These are phyloP conservation scores for Termitomyces sp. DNA, from an alignment of 768 basidiomycete genomes.

Conservation along the genomic window DNA sequence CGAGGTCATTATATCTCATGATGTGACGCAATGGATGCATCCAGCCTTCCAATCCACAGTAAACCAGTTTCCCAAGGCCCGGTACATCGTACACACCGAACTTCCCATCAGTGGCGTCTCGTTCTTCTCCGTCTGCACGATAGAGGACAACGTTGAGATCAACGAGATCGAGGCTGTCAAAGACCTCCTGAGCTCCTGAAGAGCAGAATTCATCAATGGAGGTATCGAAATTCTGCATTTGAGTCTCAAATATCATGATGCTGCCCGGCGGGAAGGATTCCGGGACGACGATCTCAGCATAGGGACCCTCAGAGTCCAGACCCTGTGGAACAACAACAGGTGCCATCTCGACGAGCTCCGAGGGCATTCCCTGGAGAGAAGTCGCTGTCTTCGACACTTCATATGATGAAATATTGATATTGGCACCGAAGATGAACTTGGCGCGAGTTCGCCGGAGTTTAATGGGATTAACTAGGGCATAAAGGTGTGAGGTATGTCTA, in stretches of 20 bases:
- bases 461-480: conserved; percentile 71
- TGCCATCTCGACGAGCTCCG: conserved; percentile 60
- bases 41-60: conserved; percentile 97
- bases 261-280: conserved; percentile 94
- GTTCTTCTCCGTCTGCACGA: conserved; percentile 87
- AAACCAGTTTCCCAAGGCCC: conserved; percentile 66
- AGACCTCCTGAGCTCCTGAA: conserved; percentile 66
- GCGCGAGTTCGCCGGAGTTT: conserved; percentile 77
- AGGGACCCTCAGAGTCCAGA: conserved; percentile 62
- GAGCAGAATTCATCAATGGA: conserved; percentile 71
- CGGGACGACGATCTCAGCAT: conserved; percentile 77
- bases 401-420: conserved; percentile 63
- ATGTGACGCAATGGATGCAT: conserved; percentile 84
- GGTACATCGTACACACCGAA: conserved; percentile 85
- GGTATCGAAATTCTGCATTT: conserved; percentile 67
- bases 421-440: conserved; percentile 77
- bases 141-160: conserved; percentile 88
- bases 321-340: conserved; percentile 56
- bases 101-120: conserved; percentile 77
- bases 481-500: neutral
- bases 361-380: conserved; percentile 66
- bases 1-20: conserved; percentile 89
- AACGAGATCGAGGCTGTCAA: conserved; percentile 69
- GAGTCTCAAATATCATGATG: conserved; percentile 88
- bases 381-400: conserved; percentile 43